Evolutionary conservation across 2,329 filamentous ascomycete species (phyloP).

Genomic region (Aspergillus sp.): DNA sequence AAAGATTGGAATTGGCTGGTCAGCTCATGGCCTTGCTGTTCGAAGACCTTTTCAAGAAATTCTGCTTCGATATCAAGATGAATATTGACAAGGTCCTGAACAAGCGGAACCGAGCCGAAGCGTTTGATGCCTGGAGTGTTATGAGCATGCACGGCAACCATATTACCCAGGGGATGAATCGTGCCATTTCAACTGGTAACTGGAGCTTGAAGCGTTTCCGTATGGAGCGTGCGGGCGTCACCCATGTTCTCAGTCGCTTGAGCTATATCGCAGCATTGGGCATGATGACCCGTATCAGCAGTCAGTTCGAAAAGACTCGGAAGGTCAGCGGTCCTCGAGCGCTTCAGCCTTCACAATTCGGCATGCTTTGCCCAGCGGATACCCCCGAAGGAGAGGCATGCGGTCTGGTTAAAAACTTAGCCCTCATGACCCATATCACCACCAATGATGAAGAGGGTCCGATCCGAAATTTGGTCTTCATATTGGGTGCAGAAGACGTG

Average conservation of each 20-base stretch:
- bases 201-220: constrained; percentile 98
- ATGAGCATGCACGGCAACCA: constrained; percentile 75
- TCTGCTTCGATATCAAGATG: constrained; percentile 78
- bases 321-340: constrained; percentile 95
- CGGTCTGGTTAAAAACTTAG: constrained; percentile 94
- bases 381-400: constrained; percentile 98
- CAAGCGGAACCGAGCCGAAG: constrained; percentile 79
- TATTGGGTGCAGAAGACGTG: constrained; percentile 75
- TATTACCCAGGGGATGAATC: constrained; percentile 88
- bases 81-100: constrained; percentile 93
- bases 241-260: constrained; percentile 86
- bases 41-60: constrained; percentile 96
- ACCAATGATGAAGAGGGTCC: constrained; percentile 91
- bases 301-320: constrained; percentile 96
- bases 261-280: constrained; percentile 95
- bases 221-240: constrained; percentile 96
- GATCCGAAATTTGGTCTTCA: constrained; percentile 75
- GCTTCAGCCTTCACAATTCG: constrained; percentile 92
- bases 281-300: constrained; percentile 99
- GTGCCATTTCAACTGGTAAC: constrained; percentile 93
- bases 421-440: constrained; percentile 98
- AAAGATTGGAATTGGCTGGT: constrained; percentile 85
- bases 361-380: constrained; percentile 94
- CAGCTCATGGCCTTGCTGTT: constrained; percentile 90
- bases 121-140: constrained; percentile 78